A percentile compares a stretch with the other conserved stretches of the same genome.
phyloP scores from a whole-genome alignment of 2,329 filamentous ascomycete genomes.

The Escovopsis weberi region DNA sequence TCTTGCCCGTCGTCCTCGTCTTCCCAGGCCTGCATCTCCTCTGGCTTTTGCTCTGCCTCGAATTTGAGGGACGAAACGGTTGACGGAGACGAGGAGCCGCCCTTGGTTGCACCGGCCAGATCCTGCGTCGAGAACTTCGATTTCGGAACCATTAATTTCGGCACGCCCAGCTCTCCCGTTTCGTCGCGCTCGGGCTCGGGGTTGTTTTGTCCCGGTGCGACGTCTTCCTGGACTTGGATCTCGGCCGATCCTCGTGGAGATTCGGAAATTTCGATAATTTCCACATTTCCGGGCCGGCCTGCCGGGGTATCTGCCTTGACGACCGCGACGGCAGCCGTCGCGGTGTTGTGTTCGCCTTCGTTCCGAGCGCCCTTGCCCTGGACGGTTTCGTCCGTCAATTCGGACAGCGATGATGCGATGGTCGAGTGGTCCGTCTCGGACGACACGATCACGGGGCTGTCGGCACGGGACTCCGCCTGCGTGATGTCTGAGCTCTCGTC shows the following conservation, averaged over 20 bases:
- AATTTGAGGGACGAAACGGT: constrained; percentile 1
- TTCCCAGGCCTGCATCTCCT: constrained; percentile 13
- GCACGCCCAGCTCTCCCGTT: neutral
- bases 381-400: constrained; percentile 46
- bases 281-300: neutral
- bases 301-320: neutral
- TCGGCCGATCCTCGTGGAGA: too few relatives aligned
- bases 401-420: constrained; percentile 48
- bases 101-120: constrained; percentile 10
- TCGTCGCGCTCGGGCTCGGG: too few relatives aligned
- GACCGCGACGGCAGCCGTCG: neutral
- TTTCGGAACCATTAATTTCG: constrained; percentile 6
- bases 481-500: constrained; percentile 34
- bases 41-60: constrained; percentile 10
- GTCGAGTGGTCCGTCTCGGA: constrained; percentile 46
- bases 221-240: too few relatives aligned
- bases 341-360: constrained; percentile 5
- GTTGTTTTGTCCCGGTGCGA: too few relatives aligned
- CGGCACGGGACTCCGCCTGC: constrained; percentile 41
- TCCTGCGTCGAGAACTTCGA: constrained; percentile 17
- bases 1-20: constrained; percentile 4
- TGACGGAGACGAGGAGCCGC: constrained; percentile 6
- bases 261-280: too few relatives aligned
- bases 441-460: constrained; percentile 36
- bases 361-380: constrained; percentile 19